These are phyloP conservation scores for Pyrenophora teres DNA, from an alignment of 2,329 filamentous ascomycete species.

Conservation along the genomic window DNA sequence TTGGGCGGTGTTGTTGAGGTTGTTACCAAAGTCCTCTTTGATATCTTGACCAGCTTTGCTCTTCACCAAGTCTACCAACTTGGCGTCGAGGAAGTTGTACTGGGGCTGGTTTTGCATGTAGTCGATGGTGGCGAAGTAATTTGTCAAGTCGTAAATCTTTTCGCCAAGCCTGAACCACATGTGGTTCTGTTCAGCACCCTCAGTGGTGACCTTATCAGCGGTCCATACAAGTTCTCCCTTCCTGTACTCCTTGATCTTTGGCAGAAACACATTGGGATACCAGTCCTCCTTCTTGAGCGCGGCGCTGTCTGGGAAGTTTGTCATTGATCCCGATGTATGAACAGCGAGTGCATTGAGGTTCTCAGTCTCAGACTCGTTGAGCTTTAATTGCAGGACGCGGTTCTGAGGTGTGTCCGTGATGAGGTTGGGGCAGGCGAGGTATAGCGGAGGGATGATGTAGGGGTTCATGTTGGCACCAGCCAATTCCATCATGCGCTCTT, in stretches of 20 bases:
- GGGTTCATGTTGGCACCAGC: conserved; percentile 77
- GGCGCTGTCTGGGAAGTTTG: conserved; percentile 58
- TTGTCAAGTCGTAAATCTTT: conserved; percentile 83
- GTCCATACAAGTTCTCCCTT: conserved; percentile 84
- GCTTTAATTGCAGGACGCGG: conserved; percentile 59
- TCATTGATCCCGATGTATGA: conserved; percentile 71
- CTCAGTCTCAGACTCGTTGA: conserved; percentile 63
- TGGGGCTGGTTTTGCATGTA: conserved; percentile 58
- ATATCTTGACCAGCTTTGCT: conserved; percentile 81
- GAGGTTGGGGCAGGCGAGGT: conserved; percentile 73
- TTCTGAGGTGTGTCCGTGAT: conserved; percentile 55
- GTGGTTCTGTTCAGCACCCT: conserved; percentile 70
- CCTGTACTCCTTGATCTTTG: conserved; percentile 81
- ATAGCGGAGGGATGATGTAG: conserved; percentile 84
- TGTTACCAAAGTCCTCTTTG: conserved; percentile 64
- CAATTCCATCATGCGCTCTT: conserved; percentile 73
- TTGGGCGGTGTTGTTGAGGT: conserved; percentile 59
- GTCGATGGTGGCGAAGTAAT: conserved; percentile 83
- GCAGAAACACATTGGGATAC: conserved; percentile 77
- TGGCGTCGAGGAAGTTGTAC: conserved; percentile 74
- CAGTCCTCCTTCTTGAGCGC: conserved; percentile 69
- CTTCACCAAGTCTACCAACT: conserved; percentile 70
- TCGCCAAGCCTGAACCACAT: conserved; percentile 80
- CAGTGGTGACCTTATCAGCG: conserved; percentile 59
- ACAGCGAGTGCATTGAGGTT: conserved; percentile 58